Evolutionary conservation across 2,329 filamentous ascomycete genomes (phyloP).

Genomic region (Xylaria sp.): DNA sequence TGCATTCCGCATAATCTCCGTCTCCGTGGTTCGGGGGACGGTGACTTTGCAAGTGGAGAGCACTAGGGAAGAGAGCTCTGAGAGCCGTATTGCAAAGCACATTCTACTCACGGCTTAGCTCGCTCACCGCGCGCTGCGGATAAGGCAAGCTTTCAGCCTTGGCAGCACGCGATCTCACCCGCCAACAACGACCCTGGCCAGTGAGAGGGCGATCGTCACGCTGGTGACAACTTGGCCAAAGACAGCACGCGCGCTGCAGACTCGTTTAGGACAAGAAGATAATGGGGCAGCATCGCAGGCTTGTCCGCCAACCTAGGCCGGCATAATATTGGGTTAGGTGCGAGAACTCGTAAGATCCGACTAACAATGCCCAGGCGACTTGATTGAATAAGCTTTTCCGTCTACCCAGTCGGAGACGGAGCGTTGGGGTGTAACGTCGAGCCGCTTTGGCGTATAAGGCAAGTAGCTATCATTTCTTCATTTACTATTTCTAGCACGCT

Average conservation of each 20-base stretch:
- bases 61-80: not conserved
- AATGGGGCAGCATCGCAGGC: constrained; percentile 20
- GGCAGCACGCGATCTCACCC: constrained; percentile 38
- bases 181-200: constrained; percentile 23
- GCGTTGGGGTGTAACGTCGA: constrained; percentile 18
- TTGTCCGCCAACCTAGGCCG: constrained; percentile 9
- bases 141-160: constrained; percentile 40
- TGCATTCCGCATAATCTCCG: constrained; percentile 19
- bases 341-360: constrained; percentile 17
- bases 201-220: constrained; percentile 1
- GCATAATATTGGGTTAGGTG: constrained; percentile 12
- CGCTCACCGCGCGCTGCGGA: constrained; percentile 21
- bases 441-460: constrained; percentile 22
- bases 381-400: constrained; percentile 19
- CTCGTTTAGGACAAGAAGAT: constrained; percentile 12
- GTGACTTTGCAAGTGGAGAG: constrained; percentile 26
- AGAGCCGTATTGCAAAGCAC: constrained; percentile 41
- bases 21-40: constrained; percentile 14
- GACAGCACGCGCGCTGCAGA: constrained; percentile 7
- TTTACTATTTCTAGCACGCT: constrained; percentile 28
- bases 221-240: constrained; percentile 3
- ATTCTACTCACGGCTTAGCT: constrained; percentile 49
- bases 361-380: not conserved
- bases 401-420: constrained; percentile 14
- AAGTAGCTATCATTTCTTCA: constrained; percentile 15